These are phyloP conservation scores for Naematelia encephala DNA, from an alignment of 768 basidiomycete genomes.

Conservation along the genomic window DNA sequence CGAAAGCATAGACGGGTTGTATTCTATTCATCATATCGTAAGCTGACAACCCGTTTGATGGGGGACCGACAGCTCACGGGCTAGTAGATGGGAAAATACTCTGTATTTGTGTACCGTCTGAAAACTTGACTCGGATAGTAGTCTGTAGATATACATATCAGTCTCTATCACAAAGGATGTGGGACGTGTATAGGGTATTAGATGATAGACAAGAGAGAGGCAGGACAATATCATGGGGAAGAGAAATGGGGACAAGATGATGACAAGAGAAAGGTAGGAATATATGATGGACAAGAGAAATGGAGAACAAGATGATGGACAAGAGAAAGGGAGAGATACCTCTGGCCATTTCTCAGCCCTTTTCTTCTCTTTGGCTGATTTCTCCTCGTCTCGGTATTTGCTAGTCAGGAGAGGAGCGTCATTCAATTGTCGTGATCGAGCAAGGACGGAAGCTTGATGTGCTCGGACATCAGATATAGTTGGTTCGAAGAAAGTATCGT, in stretches of 20 bases:
- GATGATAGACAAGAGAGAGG: neutral
- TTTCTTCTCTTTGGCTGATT: constrained; percentile 28
- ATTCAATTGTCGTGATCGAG: constrained; percentile 40
- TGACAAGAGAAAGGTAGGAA: neutral
- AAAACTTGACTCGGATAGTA: constrained; percentile 46
- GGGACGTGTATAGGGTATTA: too few species aligned
- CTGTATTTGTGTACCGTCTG: constrained; percentile 49
- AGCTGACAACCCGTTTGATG: neutral
- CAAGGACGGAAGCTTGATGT: constrained; percentile 35
- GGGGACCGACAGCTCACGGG: constrained; percentile 23
- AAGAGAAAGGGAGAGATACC: constrained; percentile 17
- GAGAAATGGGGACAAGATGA: neutral
- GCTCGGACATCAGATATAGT: constrained; percentile 42
- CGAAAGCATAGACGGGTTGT: constrained; percentile 47
- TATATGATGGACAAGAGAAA: neutral
- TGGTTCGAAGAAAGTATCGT: constrained; percentile 44
- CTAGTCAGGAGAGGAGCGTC: constrained; percentile 43
- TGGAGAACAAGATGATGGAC: neutral
- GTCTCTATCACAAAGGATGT: neutral
- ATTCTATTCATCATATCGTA: constrained; percentile 29
- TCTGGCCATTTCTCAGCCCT: constrained; percentile 47
- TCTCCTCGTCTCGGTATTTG: constrained; percentile 44
- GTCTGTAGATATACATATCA: constrained; percentile 26
- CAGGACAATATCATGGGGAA: neutral
- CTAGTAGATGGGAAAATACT: constrained; percentile 41